These are phyloP conservation scores for Lactarius evosmus DNA, from an alignment of 768 basidiomycete genomes.

Conservation along the genomic window DNA sequence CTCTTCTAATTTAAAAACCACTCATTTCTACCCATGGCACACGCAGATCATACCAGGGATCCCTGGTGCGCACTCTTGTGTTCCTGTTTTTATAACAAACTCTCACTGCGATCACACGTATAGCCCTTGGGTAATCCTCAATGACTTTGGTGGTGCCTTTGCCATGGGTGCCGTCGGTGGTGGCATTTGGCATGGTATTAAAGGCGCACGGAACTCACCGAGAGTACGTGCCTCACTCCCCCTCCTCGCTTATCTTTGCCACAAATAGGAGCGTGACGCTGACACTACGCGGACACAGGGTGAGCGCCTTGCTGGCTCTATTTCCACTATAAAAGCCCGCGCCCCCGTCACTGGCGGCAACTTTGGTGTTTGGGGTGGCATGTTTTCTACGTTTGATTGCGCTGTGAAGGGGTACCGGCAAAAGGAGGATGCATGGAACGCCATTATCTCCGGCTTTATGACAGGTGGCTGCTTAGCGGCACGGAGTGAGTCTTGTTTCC, in stretches of 20 bases:
- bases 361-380: slow-evolving; percentile 94
- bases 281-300: slow-evolving; percentile 52
- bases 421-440: slow-evolving; percentile 99
- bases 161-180: slow-evolving; percentile 98
- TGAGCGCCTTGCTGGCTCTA: slow-evolving; percentile 88
- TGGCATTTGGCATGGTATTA: slow-evolving; percentile 98
- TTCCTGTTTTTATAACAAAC: neutral
- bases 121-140: slow-evolving; percentile 98
- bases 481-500: slow-evolving; percentile 63
- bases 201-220: slow-evolving; percentile 95
- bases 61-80: slow-evolving; percentile 61
- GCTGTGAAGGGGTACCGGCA: slow-evolving; percentile 95
- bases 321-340: slow-evolving; percentile 95
- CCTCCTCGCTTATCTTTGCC: neutral
- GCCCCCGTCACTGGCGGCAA: slow-evolving; percentile 98
- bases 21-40: slow-evolving; percentile 53
- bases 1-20: slow-evolving; percentile 20
- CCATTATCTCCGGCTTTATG: slow-evolving; percentile 97
- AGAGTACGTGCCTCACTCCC: slow-evolving; percentile 57
- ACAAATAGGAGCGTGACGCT: neutral
- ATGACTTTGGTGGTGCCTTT: slow-evolving; percentile 97
- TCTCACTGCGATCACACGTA: slow-evolving; percentile 15
- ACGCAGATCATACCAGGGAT: slow-evolving; percentile 91
- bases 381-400: slow-evolving; percentile 99
- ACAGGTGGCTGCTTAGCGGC: slow-evolving; percentile 95